Percentiles rank a stretch among this genome's conserved stretches.
Evolutionary conservation across 257 asterid genomes (phyloP).

Genomic region (Dorcoceras hygrometricum): DNA sequence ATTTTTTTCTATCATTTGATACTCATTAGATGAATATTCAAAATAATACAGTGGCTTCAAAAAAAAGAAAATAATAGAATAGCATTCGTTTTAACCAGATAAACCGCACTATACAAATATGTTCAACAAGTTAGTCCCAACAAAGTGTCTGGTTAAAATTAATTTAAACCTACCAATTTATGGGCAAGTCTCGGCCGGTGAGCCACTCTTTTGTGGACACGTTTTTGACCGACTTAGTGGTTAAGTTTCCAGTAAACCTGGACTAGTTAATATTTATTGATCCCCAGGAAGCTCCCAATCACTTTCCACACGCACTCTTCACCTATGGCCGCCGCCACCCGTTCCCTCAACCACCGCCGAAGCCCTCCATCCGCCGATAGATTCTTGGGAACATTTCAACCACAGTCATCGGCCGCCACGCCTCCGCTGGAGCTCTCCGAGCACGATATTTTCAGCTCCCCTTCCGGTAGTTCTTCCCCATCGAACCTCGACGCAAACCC

Average conservation of each 20-base stretch:
- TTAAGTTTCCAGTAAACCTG: too few species aligned
- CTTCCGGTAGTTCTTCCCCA: constrained; percentile 32
- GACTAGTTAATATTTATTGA: too few species aligned
- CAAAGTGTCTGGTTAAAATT: too few species aligned
- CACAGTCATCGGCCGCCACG: constrained; percentile 28
- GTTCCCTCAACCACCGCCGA: constrained; percentile 26
- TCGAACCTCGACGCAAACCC: constrained; percentile 27
- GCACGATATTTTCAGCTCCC: constrained; percentile 49
- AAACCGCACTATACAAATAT: too few species aligned
- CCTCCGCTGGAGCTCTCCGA: constrained; percentile 52
- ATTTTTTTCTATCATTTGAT: too few species aligned
- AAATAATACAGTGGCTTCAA: too few species aligned
- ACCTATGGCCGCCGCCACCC: constrained; percentile 37
- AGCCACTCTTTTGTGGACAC: background rate
- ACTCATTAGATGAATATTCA: too few species aligned
- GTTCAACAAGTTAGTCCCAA: too few species aligned
- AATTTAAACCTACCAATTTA: too few species aligned
- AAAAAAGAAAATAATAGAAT: too few species aligned
- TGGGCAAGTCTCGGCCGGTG: too few species aligned
- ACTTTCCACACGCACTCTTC: background rate
- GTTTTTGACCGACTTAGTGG: background rate
- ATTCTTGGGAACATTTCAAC: constrained; percentile 31
- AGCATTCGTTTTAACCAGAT: too few species aligned
- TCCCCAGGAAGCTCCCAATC: background rate
- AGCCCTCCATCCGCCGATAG: constrained; percentile 35